Evolutionary conservation across 768 basidiomycete species (phyloP), one percentile per base, ranked within the genome.

Genomic region (Leccinellum rugosiceps): DNA sequence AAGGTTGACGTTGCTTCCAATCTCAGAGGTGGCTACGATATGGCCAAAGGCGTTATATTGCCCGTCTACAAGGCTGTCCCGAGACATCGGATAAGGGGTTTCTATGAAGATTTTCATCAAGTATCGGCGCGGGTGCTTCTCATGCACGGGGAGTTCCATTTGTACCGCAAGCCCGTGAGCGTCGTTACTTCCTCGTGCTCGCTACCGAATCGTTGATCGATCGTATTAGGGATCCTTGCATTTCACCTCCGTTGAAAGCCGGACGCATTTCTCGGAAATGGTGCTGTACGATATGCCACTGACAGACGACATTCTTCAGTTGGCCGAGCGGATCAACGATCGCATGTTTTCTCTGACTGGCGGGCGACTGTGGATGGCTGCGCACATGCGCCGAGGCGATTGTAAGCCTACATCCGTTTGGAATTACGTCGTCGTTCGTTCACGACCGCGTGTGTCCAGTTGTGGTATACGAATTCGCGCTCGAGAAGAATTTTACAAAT

Each of bases 311-410:
- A 47, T 75, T 17, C 52, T 69, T 4, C 57, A 63, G 1, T 64
- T 78, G 46, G 74, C 74, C 3, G 67, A 68, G 21, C 55, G 55
- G 11, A 57, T 78, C 19, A 67, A 59, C 3, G 19, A 63, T 4
- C 75, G 75, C n/a, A 74, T 78, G 73, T 56, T 53, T 3, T 52
- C 63, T 14, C 8, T 63, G 19, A 68, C 51, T 14, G 61, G 46
- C 1, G 76, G 75, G 11, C 69, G 76, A 9, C 59, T 72, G 17
- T 78, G 77, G 78, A 75, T 78, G 74, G 74, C 74, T 47, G 75
- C 73, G 9, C 77, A 78, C 31, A 78, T 78, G 78, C 76, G 77
- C 32, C 68, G 77, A 50, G 78, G 78, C 1, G 77, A 78, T 49
- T 78, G 76, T 78, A 50, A 65, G 76, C 44, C n/a, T 46, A 7